Conservation (phyloP, 1,139 yeast species). For the Petasospora fabianii region DNA sequence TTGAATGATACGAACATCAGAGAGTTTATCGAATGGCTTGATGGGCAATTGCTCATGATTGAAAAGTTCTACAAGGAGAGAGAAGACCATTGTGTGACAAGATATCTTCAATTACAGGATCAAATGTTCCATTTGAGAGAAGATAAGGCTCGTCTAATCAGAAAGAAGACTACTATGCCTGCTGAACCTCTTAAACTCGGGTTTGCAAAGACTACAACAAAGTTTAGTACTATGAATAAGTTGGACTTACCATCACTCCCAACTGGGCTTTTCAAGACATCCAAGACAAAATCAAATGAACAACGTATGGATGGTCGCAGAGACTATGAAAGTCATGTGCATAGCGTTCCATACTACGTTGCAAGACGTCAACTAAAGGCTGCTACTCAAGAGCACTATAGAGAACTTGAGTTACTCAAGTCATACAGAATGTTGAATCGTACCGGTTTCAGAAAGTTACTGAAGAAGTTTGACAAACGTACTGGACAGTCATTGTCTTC, state of each 20-base stretch:
- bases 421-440: slow-evolving; percentile 76
- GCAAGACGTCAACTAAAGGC: slow-evolving; percentile 74
- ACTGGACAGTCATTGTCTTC: slow-evolving; percentile 46
- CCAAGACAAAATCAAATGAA: slow-evolving; percentile 18
- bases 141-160: slow-evolving; percentile 37
- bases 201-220: slow-evolving; percentile 17
- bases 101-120: slow-evolving; percentile 61
- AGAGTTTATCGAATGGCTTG: slow-evolving; percentile 61
- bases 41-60: slow-evolving; percentile 53
- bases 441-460: slow-evolving; percentile 84
- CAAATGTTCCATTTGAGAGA: slow-evolving; percentile 63
- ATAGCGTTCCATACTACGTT: slow-evolving; percentile 56
- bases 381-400: slow-evolving; percentile 76
- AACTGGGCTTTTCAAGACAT: slow-evolving; percentile 34
- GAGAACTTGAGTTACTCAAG: slow-evolving; percentile 72
- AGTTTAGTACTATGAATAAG: slow-evolving; percentile 17
- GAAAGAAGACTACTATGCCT: slow-evolving; percentile 1
- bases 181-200: slow-evolving; percentile 19
- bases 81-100: slow-evolving; percentile 57
- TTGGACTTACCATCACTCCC: slow-evolving; percentile 61
- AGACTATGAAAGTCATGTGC: slow-evolving; percentile 33
- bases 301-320: slow-evolving; percentile 25
- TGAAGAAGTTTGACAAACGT: slow-evolving; percentile 85
- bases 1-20: slow-evolving; percentile 32
- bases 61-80: slow-evolving; percentile 55